These are phyloP conservation scores for Diversispora epigaea DNA, from an alignment of 192 early-diverging fungal species.

Conservation along the genomic window DNA sequence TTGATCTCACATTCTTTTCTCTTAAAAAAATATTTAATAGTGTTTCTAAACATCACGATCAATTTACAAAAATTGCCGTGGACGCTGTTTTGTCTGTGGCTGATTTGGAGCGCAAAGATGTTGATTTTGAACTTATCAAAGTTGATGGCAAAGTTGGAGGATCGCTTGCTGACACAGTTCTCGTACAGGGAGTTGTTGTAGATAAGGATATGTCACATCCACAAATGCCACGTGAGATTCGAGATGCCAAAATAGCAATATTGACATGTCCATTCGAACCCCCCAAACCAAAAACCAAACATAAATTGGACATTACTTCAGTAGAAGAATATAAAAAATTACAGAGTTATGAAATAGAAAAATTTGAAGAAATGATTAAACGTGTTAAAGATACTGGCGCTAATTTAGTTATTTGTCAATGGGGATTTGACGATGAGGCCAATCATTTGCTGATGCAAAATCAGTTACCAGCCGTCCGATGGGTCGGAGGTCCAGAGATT, in stretches of 20 bases:
- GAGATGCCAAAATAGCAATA: slow-evolving; percentile 96
- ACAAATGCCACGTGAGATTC: slow-evolving; percentile 97
- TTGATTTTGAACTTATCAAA: slow-evolving; percentile 99
- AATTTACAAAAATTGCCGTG: slow-evolving; percentile 97
- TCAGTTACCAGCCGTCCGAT: slow-evolving; percentile 94
- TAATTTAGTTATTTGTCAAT: slow-evolving; percentile 98
- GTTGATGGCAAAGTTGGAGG: slow-evolving; percentile 99
- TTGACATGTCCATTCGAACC: slow-evolving; percentile 99
- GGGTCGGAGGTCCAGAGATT: slow-evolving; percentile 99
- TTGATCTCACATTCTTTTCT: neutral
- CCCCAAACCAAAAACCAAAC: slow-evolving; percentile 99
- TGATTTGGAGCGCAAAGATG: slow-evolving; percentile 97
- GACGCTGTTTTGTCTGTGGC: slow-evolving; percentile 97
- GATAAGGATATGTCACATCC: slow-evolving; percentile 99
- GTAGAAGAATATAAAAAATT: slow-evolving; percentile 99
- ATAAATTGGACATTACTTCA: slow-evolving; percentile 96
- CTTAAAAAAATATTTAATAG: slow-evolving; percentile 40
- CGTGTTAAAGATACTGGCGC: slow-evolving; percentile 98
- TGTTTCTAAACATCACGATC: slow-evolving; percentile 97
- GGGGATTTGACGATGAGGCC: slow-evolving; percentile 99
- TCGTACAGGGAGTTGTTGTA: slow-evolving; percentile 97
- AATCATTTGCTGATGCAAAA: slow-evolving; percentile 99
- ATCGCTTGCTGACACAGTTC: slow-evolving; percentile 86
- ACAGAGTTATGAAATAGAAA: slow-evolving; percentile 92
- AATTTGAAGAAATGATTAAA: slow-evolving; percentile 96